Evolutionary conservation across 176 grass and related monocot species (phyloP).

Genomic region (Cenchrus fungigraminus): DNA sequence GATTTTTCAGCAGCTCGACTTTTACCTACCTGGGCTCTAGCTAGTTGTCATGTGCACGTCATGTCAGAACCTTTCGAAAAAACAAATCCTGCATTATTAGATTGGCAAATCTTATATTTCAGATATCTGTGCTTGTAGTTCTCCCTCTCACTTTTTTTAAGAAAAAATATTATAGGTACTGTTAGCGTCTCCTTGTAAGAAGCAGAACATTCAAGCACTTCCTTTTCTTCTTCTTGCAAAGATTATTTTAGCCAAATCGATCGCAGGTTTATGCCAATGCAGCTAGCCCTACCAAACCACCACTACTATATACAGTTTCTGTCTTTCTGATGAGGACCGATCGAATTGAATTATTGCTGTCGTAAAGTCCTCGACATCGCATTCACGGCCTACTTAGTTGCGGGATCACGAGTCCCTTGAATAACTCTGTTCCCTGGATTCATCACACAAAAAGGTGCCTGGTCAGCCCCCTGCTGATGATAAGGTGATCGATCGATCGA

Average conservation of each 20-base stretch:
- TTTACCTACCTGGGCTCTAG: no score
- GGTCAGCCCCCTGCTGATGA: not conserved
- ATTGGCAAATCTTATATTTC: no score
- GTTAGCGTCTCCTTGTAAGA: no score
- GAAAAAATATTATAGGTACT: no score
- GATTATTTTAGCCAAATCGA: not conserved
- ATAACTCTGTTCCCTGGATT: not conserved
- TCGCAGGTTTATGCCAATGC: not conserved
- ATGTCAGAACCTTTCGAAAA: no score
- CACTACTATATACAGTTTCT: not conserved
- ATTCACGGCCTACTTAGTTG: slow-evolving; percentile 18
- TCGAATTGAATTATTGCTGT: not conserved
- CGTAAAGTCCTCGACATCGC: not conserved
- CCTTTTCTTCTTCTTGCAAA: not conserved
- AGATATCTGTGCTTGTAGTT: no score
- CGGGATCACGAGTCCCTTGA: slow-evolving; percentile 51
- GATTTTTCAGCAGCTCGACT: no score
- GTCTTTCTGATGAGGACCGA: slow-evolving; percentile 9
- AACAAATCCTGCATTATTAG: no score
- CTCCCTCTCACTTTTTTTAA: no score
- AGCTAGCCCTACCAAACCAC: slow-evolving; percentile 16
- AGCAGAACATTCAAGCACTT: not conserved
- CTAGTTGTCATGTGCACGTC: no score
- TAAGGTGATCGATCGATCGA: slow-evolving; percentile 3
- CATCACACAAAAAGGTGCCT: not conserved